Percentiles rank a stretch among this genome's conserved stretches.
phyloP scores from a whole-genome alignment of 345 rosid species.

The Salix udensis region DNA sequence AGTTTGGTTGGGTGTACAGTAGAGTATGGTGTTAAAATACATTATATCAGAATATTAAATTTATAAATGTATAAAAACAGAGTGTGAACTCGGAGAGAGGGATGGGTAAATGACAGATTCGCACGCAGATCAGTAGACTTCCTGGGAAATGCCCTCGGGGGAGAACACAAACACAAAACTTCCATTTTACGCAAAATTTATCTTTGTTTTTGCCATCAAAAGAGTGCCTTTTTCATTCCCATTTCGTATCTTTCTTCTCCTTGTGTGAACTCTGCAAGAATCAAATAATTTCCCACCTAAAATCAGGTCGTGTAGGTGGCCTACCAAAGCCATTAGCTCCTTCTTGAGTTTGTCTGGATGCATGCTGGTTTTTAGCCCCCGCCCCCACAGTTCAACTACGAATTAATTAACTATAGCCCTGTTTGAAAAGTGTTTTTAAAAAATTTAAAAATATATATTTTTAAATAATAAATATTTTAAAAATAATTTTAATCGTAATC shows the following conservation, averaged over 20 bases:
- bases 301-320: background rate
- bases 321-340: background rate
- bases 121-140: background rate
- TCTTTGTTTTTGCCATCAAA: background rate
- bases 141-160: background rate
- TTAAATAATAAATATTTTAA: too few species aligned
- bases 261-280: background rate
- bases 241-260: too few species aligned
- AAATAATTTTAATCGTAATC: too few species aligned
- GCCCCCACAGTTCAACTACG: background rate
- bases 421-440: too few species aligned
- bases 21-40: too few species aligned
- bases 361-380: background rate
- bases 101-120: background rate
- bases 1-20: too few species aligned
- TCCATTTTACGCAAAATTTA: background rate
- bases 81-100: too few species aligned
- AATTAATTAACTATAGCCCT: too few species aligned
- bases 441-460: too few species aligned
- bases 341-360: background rate
- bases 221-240: background rate
- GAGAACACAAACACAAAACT: background rate
- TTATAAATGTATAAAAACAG: too few species aligned
- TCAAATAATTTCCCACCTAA: background rate
- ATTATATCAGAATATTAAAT: too few species aligned